These are phyloP conservation scores for Venturiaceae sp. DNA, from an alignment of 2,329 filamentous ascomycete species.

Conservation along the genomic window DNA sequence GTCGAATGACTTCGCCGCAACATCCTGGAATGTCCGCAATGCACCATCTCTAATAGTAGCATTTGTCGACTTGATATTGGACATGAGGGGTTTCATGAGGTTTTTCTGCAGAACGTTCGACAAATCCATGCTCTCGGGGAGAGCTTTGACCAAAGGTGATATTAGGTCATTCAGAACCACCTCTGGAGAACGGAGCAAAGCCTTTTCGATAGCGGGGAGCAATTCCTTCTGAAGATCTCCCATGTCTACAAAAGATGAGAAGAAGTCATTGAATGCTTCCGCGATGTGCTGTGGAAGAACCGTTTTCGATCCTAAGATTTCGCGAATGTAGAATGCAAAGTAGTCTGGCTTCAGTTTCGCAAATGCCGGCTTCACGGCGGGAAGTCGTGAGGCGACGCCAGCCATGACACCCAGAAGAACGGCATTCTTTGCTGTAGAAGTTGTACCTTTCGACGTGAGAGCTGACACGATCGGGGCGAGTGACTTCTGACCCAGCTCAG, in stretches of 20 bases:
- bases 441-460: conserved; percentile 58
- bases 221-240: conserved; percentile 70
- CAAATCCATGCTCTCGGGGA: conserved; percentile 65
- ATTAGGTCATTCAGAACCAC: conserved; percentile 75
- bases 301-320: conserved; percentile 71
- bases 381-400: conserved; percentile 70
- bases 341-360: conserved; percentile 60
- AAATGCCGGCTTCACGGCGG: conserved; percentile 52
- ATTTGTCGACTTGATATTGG: conserved; percentile 88
- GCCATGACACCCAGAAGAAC: conserved; percentile 76
- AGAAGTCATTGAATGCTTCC: conserved; percentile 71
- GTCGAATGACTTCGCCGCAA: conserved; percentile 55
- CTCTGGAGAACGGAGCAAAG: conserved; percentile 80
- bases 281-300: conserved; percentile 63
- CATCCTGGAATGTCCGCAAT: conserved; percentile 59
- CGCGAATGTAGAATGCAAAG: conserved; percentile 74
- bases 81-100: conserved; percentile 77
- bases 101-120: conserved; percentile 62
- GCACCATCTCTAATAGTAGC: conserved; percentile 65
- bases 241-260: conserved; percentile 59
- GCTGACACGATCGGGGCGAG: conserved; percentile 53
- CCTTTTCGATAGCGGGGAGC: conserved; percentile 77
- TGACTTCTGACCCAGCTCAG: conserved; percentile 48
- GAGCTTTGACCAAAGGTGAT: conserved; percentile 58
- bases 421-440: conserved; percentile 60